These are phyloP conservation scores for Colletotrichum abscissum DNA, from an alignment of 2,329 filamentous ascomycete genomes.

Conservation along the genomic window DNA sequence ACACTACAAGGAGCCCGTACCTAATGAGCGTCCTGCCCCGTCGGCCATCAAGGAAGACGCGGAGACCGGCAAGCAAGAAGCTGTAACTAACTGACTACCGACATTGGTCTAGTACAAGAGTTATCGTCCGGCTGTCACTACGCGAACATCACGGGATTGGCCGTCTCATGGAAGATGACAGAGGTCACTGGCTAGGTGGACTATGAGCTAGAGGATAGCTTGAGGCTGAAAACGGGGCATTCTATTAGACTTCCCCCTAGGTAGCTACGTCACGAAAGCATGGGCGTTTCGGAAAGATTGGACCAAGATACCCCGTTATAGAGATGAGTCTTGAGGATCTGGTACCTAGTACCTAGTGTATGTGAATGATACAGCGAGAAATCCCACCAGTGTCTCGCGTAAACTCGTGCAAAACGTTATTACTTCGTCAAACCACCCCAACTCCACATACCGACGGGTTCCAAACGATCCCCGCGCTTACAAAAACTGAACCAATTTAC, in stretches of 20 bases:
- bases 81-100: no score
- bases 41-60: slow-evolving; percentile 51
- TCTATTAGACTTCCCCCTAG: neutral
- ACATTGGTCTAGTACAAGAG: neutral
- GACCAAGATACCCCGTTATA: slow-evolving; percentile 6
- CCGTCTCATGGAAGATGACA: neutral
- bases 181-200: neutral
- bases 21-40: slow-evolving; percentile 56
- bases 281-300: neutral
- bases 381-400: slow-evolving; percentile 4
- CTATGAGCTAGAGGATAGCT: neutral
- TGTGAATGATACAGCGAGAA: neutral
- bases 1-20: slow-evolving; percentile 69
- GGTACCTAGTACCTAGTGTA: neutral
- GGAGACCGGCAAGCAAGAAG: neutral
- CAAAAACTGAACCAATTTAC: neutral
- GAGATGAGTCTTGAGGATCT: neutral
- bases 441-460: neutral
- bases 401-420: slow-evolving; percentile 23
- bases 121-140: neutral
- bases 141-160: neutral
- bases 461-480: neutral
- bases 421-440: slow-evolving; percentile 7
- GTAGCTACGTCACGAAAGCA: neutral
- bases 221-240: slow-evolving; percentile 1